These are phyloP conservation scores for Salix arbutifolia DNA, from an alignment of 345 rosid genomes.

Conservation along the genomic window DNA sequence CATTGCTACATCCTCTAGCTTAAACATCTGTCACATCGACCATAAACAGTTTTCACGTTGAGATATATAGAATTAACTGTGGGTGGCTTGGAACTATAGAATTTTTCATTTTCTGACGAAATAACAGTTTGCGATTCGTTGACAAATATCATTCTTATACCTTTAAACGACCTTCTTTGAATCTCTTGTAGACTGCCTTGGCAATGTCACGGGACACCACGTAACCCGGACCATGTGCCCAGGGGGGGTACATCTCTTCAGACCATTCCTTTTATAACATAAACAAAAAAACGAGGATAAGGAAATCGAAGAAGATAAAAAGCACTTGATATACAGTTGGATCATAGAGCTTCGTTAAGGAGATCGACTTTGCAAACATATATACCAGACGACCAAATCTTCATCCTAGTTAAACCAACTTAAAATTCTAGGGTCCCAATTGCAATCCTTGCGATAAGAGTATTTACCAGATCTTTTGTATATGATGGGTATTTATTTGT, in stretches of 20 bases:
- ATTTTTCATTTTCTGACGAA: background rate
- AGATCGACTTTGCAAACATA: background rate
- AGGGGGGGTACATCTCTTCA: constrained; percentile 73
- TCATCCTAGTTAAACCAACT: background rate
- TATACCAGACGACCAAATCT: background rate
- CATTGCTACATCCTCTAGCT: constrained; percentile 98
- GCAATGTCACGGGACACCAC: constrained; percentile 80
- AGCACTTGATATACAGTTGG: background rate
- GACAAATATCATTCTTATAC: constrained; percentile 21
- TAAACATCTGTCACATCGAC: constrained; percentile 62
- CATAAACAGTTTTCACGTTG: background rate
- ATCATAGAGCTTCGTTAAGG: background rate
- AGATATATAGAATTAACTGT: background rate
- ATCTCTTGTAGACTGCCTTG: constrained; percentile 49
- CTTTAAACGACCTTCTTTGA: constrained; percentile 56
- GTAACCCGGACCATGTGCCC: constrained; percentile 98
- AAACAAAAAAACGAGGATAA: background rate
- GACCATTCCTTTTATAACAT: constrained; percentile 65
- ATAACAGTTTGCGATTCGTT: background rate
- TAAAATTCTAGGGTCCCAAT: background rate
- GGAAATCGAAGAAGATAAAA: background rate
- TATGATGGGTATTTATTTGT: background rate
- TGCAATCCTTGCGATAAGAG: background rate
- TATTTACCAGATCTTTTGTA: background rate
- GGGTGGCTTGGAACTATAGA: background rate